Base-by-base conservation (phyloP, 352 stramenopile species). In the Globisporangium uncinulatum region DNA sequence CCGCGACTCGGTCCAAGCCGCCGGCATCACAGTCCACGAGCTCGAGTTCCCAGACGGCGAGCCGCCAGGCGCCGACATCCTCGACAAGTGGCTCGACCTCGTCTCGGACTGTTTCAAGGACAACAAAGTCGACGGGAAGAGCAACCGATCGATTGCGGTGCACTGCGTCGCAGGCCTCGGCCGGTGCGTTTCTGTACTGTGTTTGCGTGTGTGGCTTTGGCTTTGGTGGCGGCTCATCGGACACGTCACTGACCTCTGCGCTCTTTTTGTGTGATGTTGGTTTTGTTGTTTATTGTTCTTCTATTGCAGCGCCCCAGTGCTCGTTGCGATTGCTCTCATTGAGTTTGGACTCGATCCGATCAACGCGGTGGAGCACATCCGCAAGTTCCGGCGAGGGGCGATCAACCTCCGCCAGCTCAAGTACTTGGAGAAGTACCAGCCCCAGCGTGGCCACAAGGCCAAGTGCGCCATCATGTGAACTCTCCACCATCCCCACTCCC, bases 321-420 rank as follows among this genome's bases (percentile, higher is more conserved):
- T 99, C 43, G 97, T 99, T 15, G 96, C 97, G 4, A 98, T 99
- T 65, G 97, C 97, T 42, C 70, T 99, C 43, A 98, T 99, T 67
- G 97, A 99, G 71, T 97, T 86, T 47, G 89, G 85, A 32, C 79
- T 98, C 70, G 95, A 99, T 72, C 88, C 96, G 31, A 95, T 98
- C 49, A 96, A 98, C 54, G 96, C 96, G 6, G 96, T 99, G n/a
- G 91, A 98, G 67, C 94, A 98, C 65, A 98, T 99, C 63, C 87
- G 96, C 56, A 87, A 92, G 66, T 87, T 89, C 57, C 86, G 96
- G 21, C 87, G 96, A 57, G 95, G 96, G 19, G 97, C 97, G 14
- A 99, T 99, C 70, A 99, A 99, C 67, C 76, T 97, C 52, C 97
- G 97, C 51, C 97, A 99, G 72, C 83, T 99, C 51, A 89, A 97